Conservation (phyloP, 2,329 filamentous ascomycete species). For the Tolypocladium cylindrosporum region DNA sequence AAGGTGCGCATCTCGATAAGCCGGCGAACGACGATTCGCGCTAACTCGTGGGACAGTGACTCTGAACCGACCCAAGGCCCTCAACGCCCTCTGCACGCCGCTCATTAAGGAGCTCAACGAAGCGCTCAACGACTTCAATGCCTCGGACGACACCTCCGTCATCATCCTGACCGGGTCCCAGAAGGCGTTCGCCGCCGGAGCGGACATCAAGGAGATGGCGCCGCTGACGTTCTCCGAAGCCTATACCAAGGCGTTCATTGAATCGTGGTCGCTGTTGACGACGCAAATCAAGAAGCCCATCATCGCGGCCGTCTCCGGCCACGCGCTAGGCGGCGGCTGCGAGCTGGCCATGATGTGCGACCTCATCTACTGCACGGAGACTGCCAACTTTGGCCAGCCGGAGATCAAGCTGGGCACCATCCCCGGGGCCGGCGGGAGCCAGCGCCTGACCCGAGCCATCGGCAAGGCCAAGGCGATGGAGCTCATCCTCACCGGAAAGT, state of each 20-base stretch:
- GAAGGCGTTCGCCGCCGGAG: conserved; percentile 87
- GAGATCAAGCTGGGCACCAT: conserved; percentile 94
- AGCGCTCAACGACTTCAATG: conserved; percentile 61
- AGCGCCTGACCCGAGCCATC: conserved; percentile 73
- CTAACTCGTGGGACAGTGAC: conserved; percentile 51
- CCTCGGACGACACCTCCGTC: conserved; percentile 57
- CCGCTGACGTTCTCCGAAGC: conserved; percentile 80
- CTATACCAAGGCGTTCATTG: conserved; percentile 87
- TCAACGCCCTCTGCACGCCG: conserved; percentile 87
- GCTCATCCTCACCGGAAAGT: conserved; percentile 76
- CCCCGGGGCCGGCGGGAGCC: conserved; percentile 83
- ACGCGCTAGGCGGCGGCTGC: conserved; percentile 89
- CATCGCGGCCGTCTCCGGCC: conserved; percentile 87
- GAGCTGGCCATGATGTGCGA: conserved; percentile 98
- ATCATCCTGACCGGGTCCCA: conserved; percentile 83
- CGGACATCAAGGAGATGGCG: conserved; percentile 99
- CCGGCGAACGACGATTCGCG: conserved; percentile 4
- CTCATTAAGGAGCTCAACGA: conserved; percentile 84
- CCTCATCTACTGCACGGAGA: conserved; percentile 79
- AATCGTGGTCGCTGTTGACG: conserved; percentile 82
- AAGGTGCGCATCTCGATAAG: conserved; percentile 48
- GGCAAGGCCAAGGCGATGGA: conserved; percentile 88
- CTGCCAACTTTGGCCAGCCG: conserved; percentile 88
- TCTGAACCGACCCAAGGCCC: conserved; percentile 85
- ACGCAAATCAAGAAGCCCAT: conserved; percentile 85